Evolutionary conservation across 352 stramenopile species (phyloP).

Genomic region (Phytophthora pseudosyringae): DNA sequence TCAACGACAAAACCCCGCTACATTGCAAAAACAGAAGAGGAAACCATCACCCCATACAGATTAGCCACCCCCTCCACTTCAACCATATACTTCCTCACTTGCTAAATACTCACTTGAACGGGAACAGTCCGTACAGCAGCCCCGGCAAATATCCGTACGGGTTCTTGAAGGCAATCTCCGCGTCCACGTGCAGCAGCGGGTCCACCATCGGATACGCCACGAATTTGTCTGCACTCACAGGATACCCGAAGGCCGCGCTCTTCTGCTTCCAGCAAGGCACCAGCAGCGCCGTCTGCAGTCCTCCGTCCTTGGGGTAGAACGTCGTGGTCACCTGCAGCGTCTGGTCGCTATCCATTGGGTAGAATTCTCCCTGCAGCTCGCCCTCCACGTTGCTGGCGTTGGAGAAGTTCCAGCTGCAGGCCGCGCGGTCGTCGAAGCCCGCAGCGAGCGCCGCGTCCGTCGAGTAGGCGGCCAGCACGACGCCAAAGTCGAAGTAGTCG

Average conservation of each 20-base stretch:
- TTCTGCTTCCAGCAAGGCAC: slow-evolving; percentile 88
- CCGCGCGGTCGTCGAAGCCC: slow-evolving; percentile 58
- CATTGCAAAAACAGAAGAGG: slow-evolving; percentile 13
- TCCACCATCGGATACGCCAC: slow-evolving; percentile 77
- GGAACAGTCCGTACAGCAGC: slow-evolving; percentile 81
- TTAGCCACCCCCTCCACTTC: slow-evolving; percentile 7
- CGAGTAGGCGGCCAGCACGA: slow-evolving; percentile 73
- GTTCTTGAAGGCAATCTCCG: slow-evolving; percentile 74
- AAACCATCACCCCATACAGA: background rate
- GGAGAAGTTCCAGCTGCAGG: slow-evolving; percentile 75
- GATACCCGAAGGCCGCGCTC: slow-evolving; percentile 77
- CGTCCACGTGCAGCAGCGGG: slow-evolving; percentile 70
- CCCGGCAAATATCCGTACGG: slow-evolving; percentile 85
- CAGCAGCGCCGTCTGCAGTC: slow-evolving; percentile 73
- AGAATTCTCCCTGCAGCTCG: slow-evolving; percentile 66
- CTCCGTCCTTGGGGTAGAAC: slow-evolving; percentile 59
- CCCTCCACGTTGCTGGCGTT: slow-evolving; percentile 46
- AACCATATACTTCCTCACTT: background rate
- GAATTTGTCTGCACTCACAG: slow-evolving; percentile 73
- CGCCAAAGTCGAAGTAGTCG: slow-evolving; percentile 85
- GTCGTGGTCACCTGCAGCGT: slow-evolving; percentile 48
- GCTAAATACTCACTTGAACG: slow-evolving; percentile 76
- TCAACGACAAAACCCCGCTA: slow-evolving; percentile 70
- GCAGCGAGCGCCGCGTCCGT: slow-evolving; percentile 37
- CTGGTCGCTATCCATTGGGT: slow-evolving; percentile 44